Percentiles rank a stretch among this genome's conserved stretches.
Conservation (phyloP, 495 filamentous ascomycete species). For the Aspergillus carlsbadensis region DNA sequence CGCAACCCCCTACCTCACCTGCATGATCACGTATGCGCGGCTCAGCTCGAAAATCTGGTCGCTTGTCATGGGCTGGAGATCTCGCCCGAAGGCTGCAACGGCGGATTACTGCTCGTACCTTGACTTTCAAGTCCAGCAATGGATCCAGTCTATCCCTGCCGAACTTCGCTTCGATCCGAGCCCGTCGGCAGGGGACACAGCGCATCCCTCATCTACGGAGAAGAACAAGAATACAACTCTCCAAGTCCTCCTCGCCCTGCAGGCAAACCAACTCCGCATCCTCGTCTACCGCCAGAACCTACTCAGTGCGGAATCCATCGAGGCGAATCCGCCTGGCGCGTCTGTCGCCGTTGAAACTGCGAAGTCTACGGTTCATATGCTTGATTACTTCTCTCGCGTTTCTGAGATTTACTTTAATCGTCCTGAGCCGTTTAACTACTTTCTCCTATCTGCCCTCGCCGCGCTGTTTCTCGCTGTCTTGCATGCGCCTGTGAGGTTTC, state of each 20-base stretch:
- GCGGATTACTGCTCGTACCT: constrained; percentile 67
- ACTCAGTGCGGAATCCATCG: constrained; percentile 67
- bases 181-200: constrained; percentile 11
- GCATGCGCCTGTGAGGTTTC: constrained; percentile 74
- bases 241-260: constrained; percentile 58
- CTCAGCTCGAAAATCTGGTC: constrained; percentile 77
- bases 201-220: not conserved
- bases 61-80: constrained; percentile 48
- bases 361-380: constrained; percentile 71
- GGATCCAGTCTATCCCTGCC: constrained; percentile 62
- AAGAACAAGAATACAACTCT: constrained; percentile 32
- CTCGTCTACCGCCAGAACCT: constrained; percentile 77
- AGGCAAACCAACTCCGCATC: constrained; percentile 78
- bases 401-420: constrained; percentile 72
- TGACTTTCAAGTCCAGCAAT: constrained; percentile 72
- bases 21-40: constrained; percentile 65
- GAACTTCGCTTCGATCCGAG: constrained; percentile 61
- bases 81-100: constrained; percentile 46
- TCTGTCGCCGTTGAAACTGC: constrained; percentile 70
- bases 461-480: constrained; percentile 77
- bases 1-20: constrained; percentile 37
- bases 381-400: constrained; percentile 69
- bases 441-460: constrained; percentile 73
- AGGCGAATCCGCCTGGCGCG: constrained; percentile 61
- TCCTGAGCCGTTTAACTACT: constrained; percentile 83